Conservation (phyloP, 2,329 filamentous ascomycete genomes). For the Hypoxylon sp. region DNA sequence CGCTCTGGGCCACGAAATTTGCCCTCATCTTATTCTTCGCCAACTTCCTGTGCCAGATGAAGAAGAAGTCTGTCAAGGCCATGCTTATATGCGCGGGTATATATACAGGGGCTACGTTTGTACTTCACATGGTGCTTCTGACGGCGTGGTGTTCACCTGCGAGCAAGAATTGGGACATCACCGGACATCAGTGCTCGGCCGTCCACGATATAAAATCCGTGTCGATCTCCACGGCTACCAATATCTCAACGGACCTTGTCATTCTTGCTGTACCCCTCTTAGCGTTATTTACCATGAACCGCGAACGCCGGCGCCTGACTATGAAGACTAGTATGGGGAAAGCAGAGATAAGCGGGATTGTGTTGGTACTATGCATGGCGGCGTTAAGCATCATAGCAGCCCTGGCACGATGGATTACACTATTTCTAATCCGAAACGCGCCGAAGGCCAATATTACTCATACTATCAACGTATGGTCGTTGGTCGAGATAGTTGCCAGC, state of each 20-base stretch:
- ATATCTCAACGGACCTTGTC: neutral
- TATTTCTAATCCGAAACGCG: neutral
- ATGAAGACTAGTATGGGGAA: constrained; percentile 35
- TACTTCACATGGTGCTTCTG: neutral
- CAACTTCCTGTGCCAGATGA: neutral
- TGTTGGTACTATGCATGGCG: constrained; percentile 45
- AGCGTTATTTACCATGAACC: neutral
- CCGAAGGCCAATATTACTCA: neutral
- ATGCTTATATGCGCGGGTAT: neutral
- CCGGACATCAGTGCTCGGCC: neutral
- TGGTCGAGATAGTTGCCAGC: neutral
- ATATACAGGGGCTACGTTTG: neutral
- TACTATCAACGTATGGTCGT: constrained; percentile 1
- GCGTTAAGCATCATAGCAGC: constrained; percentile 45
- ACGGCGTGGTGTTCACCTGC: neutral
- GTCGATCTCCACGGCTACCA: neutral
- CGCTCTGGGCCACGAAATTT: neutral
- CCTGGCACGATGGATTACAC: constrained; percentile 9
- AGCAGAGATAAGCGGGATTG: constrained; percentile 44
- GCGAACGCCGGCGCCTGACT: constrained; percentile 2
- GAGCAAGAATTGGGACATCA: neutral
- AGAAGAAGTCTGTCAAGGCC: neutral
- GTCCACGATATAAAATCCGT: constrained; percentile 1
- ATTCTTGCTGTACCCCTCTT: neutral
- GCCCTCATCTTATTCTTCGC: constrained; percentile 1